These are phyloP conservation scores for Colletotrichum falcatum DNA, from an alignment of 2,329 filamentous ascomycete species.

Conservation along the genomic window DNA sequence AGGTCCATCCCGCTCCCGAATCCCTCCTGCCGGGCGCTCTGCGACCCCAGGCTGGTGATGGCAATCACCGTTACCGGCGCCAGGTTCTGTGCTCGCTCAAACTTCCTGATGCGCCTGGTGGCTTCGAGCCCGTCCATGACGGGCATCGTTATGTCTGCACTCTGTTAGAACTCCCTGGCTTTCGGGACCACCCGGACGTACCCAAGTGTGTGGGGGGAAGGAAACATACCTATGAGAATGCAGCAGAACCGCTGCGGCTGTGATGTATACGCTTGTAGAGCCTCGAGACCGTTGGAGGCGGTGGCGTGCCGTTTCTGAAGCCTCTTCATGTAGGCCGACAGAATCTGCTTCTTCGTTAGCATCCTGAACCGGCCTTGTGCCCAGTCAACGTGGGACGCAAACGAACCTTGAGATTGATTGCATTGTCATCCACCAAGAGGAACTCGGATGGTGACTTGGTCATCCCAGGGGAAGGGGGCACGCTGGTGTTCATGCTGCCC, in stretches of 20 bases:
- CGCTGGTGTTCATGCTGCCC: not conserved
- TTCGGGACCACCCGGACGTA: too few relatives aligned
- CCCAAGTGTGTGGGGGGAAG: too few relatives aligned
- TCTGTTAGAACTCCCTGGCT: not conserved
- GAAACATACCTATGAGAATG: slow-evolving; percentile 40
- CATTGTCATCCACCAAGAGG: slow-evolving; percentile 52
- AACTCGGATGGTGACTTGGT: slow-evolving; percentile 41
- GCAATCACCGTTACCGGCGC: slow-evolving; percentile 57
- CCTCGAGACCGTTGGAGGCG: slow-evolving; percentile 58
- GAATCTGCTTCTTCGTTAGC: slow-evolving; percentile 44
- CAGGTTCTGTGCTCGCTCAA: slow-evolving; percentile 54
- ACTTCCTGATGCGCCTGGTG: slow-evolving; percentile 54
- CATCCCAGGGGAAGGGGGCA: not conserved
- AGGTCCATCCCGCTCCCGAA: slow-evolving; percentile 59
- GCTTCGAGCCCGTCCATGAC: slow-evolving; percentile 57
- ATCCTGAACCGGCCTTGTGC: too few relatives aligned
- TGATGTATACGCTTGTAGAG: slow-evolving; percentile 48
- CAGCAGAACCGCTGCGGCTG: slow-evolving; percentile 37
- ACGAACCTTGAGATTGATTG: slow-evolving; percentile 49
- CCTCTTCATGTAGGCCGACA: slow-evolving; percentile 52
- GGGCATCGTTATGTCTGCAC: slow-evolving; percentile 60
- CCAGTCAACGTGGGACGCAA: too few relatives aligned
- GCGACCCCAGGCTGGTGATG: slow-evolving; percentile 57
- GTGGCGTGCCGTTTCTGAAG: slow-evolving; percentile 52
- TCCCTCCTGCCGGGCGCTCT: slow-evolving; percentile 57